Base-by-base conservation (phyloP, 768 basidiomycete genomes). In the Hericium alpestre region DNA sequence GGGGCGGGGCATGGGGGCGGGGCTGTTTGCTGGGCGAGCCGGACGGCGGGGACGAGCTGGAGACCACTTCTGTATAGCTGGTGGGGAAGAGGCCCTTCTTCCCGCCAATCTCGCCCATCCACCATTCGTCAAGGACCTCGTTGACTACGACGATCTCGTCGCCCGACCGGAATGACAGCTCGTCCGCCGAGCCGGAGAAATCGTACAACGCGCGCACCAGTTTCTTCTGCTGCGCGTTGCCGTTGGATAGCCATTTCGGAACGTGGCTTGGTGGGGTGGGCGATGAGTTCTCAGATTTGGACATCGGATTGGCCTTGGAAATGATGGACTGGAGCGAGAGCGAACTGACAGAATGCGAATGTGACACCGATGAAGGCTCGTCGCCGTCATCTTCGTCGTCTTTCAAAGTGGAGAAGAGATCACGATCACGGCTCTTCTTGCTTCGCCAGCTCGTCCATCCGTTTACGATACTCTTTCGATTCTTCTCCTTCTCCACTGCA, bases 41-140 rank as follows among this genome's bases (percentile, higher is more conserved):
- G 11, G 41, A 43, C 16, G 41, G 41, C 7, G 41, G 16, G 12
- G 12, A 12, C 5, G 66, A 10, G 64, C 56, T 4, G 66, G 64
- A 3, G 69, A 52, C 61, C 3, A 58, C 55, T 62, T 91, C 87
- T 9, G 83, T 84, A 69, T 91, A 87, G 6, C 82, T 78, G 1
- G 81, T 78, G 0, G 93, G 93, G 76, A 96, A 94, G 43, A 95
- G 67, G 13, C 93, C 93, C 53, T 78, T 82, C 59, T 75, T 75
- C 1, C 88, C 90, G 56, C 78, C 71, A 38, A 82, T 67, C 66
- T 87, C 83, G 7, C 92, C 93, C 74, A 92, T 80, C 87, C 90
- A 94, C 93, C 93, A 94, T 58, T 83, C 91, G 59, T 90, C 87
- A 38, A 91, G 73, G 0, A 93, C 88, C 67, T 94, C 90, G 38